Evolutionary conservation across 2,329 filamentous ascomycete species (phyloP).

Genomic region (Phaeosphaeria sp.): DNA sequence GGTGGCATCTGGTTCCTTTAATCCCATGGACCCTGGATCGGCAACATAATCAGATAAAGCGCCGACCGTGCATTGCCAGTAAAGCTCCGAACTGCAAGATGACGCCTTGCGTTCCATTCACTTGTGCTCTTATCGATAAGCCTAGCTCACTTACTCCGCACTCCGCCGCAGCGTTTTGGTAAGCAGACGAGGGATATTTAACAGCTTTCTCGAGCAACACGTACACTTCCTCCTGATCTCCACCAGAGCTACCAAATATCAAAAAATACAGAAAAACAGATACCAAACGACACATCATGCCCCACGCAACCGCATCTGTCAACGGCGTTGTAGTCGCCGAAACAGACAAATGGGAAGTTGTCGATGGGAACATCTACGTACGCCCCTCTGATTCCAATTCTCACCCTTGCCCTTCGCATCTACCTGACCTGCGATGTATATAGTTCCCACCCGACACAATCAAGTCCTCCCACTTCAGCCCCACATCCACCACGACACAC

Average conservation of each 20-base stretch:
- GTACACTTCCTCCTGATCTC: neutral
- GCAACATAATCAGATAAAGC: neutral
- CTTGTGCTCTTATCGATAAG: conserved; percentile 19
- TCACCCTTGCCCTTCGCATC: neutral
- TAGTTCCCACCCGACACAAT: conserved; percentile 52
- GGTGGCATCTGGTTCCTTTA: too few species aligned
- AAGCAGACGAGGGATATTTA: neutral
- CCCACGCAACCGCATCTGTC: conserved; percentile 55
- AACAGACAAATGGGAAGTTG: conserved; percentile 59
- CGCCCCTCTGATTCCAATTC: too few species aligned
- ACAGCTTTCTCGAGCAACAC: neutral
- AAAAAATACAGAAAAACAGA: too few species aligned
- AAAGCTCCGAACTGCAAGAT: conserved; percentile 7
- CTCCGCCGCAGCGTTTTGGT: neutral
- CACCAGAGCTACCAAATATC: too few species aligned
- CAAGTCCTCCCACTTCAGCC: conserved; percentile 52
- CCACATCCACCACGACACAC: conserved; percentile 56
- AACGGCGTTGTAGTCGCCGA: conserved; percentile 60
- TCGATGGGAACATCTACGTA: conserved; percentile 66
- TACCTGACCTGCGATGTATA: conserved; percentile 1
- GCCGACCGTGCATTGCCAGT: neutral
- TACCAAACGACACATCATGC: conserved; percentile 36
- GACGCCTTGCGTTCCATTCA: conserved; percentile 14
- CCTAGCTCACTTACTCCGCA: conserved; percentile 9
- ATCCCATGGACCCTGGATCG: neutral